Evolutionary conservation across 176 grass and related monocot species (phyloP).

Genomic region (Canna indica): DNA sequence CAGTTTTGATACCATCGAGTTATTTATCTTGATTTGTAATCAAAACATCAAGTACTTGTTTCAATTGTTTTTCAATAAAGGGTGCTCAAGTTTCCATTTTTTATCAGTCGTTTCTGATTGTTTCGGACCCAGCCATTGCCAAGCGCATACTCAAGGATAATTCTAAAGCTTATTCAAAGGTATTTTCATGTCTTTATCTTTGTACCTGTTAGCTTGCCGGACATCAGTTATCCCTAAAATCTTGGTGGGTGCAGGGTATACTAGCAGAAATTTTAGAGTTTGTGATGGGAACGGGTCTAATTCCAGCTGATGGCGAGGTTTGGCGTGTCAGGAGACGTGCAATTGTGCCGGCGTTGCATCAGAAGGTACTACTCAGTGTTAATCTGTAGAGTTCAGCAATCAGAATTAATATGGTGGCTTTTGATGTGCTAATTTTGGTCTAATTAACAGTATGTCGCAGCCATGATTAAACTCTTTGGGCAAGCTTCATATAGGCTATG

Average conservation of each 20-base stretch:
- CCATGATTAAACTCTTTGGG: slow-evolving; percentile 80
- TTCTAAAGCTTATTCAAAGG: slow-evolving; percentile 87
- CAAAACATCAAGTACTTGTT: background rate
- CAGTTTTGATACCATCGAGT: background rate
- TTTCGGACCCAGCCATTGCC: slow-evolving; percentile 78
- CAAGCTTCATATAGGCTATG: slow-evolving; percentile 64
- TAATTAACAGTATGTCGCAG: slow-evolving; percentile 51
- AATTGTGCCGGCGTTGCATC: slow-evolving; percentile 84
- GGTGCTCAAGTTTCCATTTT: background rate
- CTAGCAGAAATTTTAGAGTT: slow-evolving; percentile 84
- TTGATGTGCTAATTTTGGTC: background rate
- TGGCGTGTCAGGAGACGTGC: slow-evolving; percentile 90
- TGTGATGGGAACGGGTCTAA: slow-evolving; percentile 88
- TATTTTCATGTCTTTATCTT: slow-evolving; percentile 18
- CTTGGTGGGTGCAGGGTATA: slow-evolving; percentile 56
- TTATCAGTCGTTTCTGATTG: slow-evolving; percentile 81
- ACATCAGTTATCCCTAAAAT: background rate
- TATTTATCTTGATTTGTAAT: background rate
- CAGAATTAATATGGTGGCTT: background rate
- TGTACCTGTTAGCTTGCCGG: background rate
- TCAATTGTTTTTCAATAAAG: background rate
- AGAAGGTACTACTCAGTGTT: slow-evolving; percentile 43
- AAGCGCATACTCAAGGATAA: slow-evolving; percentile 90
- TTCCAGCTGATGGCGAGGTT: slow-evolving; percentile 75
- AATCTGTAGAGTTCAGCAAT: background rate